A percentile compares a stretch with the other conserved stretches of the same genome.
phyloP scores from a whole-genome alignment of 306 rosid species.

The Cicer yamashitae region DNA sequence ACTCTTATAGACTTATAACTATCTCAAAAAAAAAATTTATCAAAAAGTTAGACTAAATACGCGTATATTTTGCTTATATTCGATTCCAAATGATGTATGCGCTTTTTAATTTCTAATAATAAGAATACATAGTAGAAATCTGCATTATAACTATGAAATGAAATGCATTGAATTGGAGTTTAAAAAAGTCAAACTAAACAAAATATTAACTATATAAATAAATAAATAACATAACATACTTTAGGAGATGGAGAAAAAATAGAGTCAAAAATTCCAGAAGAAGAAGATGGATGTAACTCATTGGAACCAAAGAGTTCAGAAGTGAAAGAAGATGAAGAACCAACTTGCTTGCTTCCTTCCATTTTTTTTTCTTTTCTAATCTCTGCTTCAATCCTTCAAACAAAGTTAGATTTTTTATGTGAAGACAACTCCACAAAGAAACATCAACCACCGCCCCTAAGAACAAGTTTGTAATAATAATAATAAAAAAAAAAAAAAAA shows the following conservation, averaged over 20 bases:
- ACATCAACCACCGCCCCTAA: conserved; percentile 52
- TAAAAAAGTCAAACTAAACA: background rate
- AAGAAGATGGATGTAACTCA: conserved; percentile 53
- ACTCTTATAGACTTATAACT: too few relatives aligned
- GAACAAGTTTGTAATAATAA: conserved; percentile 22
- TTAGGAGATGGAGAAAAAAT: conserved; percentile 64
- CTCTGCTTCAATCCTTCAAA: conserved; percentile 33
- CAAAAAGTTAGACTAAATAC: too few relatives aligned
- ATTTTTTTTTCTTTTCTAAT: conserved; percentile 48
- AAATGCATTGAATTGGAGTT: conserved; percentile 36
- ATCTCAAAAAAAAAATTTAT: too few relatives aligned
- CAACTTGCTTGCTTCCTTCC: conserved; percentile 60
- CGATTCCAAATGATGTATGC: too few relatives aligned
- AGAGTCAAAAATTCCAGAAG: conserved; percentile 66
- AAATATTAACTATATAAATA: background rate
- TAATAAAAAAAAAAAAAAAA: background rate
- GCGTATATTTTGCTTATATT: too few relatives aligned
- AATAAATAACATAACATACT: conserved; percentile 51
- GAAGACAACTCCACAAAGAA: conserved; percentile 22
- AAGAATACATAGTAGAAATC: conserved; percentile 6
- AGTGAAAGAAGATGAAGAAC: conserved; percentile 57
- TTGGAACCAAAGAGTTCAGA: conserved; percentile 73
- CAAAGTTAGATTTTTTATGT: conserved; percentile 25
- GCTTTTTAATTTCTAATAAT: background rate
- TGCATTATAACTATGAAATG: background rate